phyloP scores from a whole-genome alignment of 1,284 basidiomycete genomes.

The Lentinula novae-zelandiae region DNA sequence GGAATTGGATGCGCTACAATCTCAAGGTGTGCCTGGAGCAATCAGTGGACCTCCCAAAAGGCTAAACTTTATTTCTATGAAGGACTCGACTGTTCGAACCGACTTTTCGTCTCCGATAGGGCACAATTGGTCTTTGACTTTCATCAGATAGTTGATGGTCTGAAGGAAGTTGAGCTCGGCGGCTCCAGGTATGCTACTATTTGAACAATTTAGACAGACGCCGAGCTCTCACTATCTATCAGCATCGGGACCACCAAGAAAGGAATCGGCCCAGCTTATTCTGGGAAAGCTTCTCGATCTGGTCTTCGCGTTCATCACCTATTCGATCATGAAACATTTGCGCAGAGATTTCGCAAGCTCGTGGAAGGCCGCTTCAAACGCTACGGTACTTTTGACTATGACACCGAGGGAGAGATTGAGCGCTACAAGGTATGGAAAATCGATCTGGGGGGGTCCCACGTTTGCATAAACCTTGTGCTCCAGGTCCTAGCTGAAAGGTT shows the following conservation, averaged over 20 bases:
- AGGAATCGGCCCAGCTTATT: conserved; percentile 98
- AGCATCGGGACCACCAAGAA: conserved; percentile 98
- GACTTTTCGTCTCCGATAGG: conserved; percentile 93
- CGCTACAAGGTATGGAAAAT: conserved; percentile 72
- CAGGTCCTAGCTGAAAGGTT: conserved; percentile 84
- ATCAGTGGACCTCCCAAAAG: conserved; percentile 6
- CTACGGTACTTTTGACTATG: conserved; percentile 97
- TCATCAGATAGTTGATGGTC: conserved; percentile 98
- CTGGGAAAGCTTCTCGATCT: conserved; percentile 94
- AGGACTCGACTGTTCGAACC: conserved; percentile 86
- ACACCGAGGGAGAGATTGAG: conserved; percentile 94
- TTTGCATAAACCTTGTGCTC: neutral
- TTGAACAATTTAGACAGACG: neutral
- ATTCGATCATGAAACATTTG: conserved; percentile 86
- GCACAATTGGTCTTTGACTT: conserved; percentile 98
- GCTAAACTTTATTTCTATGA: neutral
- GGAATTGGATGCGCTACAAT: conserved; percentile 85
- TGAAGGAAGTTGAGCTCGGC: conserved; percentile 97
- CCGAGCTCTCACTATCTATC: conserved; percentile 3
- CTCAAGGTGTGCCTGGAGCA: conserved; percentile 63
- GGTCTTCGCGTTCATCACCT: conserved; percentile 96
- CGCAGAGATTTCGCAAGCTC: conserved; percentile 89
- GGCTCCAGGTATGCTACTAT: conserved; percentile 62
- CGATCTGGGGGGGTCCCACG: neutral
- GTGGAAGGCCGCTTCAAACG: conserved; percentile 98